A percentile compares a stretch with the other conserved stretches of the same genome.
These are phyloP conservation scores for Phyllosticta paracitricarpa DNA, from an alignment of 2,329 filamentous ascomycete genomes.

Conservation along the genomic window DNA sequence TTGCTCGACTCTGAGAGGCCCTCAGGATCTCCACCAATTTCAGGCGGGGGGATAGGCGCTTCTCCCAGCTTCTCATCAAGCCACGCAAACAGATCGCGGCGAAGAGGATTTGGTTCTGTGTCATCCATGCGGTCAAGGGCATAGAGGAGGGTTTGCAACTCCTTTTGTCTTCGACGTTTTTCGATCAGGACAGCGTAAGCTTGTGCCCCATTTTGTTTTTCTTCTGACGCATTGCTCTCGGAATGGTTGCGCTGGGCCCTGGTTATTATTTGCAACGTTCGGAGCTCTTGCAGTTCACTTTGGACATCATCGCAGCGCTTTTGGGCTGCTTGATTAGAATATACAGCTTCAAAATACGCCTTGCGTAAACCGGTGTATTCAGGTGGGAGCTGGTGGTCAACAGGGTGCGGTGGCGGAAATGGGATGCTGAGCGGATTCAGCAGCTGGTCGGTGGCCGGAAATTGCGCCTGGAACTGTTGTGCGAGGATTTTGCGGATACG, in stretches of 20 bases:
- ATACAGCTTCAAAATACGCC: conserved; percentile 37
- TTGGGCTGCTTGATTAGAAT: conserved; percentile 32
- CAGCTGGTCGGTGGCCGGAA: conserved; percentile 15
- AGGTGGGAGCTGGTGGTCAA: conserved; percentile 6
- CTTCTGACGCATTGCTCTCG: neutral
- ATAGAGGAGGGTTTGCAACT: conserved; percentile 37
- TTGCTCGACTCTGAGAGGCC: conserved; percentile 13
- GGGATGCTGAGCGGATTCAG: conserved; percentile 24
- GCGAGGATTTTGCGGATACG: conserved; percentile 25
- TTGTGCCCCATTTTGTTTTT: neutral
- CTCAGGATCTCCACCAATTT: conserved; percentile 18
- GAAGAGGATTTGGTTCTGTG: conserved; percentile 23
- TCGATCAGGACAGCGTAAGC: conserved; percentile 36
- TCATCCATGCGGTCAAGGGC: conserved; percentile 31
- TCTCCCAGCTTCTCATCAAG: conserved; percentile 24
- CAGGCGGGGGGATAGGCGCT: conserved; percentile 26
- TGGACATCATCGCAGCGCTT: conserved; percentile 27
- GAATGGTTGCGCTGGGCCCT: conserved; percentile 10
- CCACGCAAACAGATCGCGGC: conserved; percentile 19
- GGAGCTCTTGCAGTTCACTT: conserved; percentile 23
- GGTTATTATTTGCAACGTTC: conserved; percentile 11
- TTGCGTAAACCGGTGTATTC: conserved; percentile 34
- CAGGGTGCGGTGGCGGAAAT: conserved; percentile 19
- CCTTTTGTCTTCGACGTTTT: conserved; percentile 35
- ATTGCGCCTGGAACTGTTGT: conserved; percentile 21